Percentiles rank a stretch among this genome's conserved stretches.
Evolutionary conservation across 805 yeast genomes (phyloP).

Genomic region (Starmerella ratchasimensis): DNA sequence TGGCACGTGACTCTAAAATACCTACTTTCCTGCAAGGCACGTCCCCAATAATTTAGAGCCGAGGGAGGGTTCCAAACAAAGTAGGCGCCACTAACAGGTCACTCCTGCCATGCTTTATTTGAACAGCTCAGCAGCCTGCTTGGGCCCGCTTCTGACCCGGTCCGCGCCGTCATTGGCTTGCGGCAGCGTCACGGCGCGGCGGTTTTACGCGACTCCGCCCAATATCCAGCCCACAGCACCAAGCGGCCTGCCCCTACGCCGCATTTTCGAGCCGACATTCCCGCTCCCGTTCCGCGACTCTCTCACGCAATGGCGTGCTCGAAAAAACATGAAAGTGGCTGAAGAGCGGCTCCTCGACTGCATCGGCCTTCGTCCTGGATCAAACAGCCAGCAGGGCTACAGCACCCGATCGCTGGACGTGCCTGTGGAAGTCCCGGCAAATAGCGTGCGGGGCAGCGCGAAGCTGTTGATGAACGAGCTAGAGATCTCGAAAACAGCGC

Average conservation of each 20-base stretch:
- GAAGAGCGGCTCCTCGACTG: constrained; percentile 40
- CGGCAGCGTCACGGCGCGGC: constrained; percentile 1
- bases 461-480: constrained; percentile 53
- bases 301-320: constrained; percentile 33
- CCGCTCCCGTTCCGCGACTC: constrained; percentile 30
- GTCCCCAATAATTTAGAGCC: too few relatives aligned
- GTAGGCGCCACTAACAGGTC: too few relatives aligned
- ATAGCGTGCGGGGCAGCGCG: background rate
- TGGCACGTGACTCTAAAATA: too few relatives aligned
- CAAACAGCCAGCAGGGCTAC: constrained; percentile 14
- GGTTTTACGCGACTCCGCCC: constrained; percentile 1
- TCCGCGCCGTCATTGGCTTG: too few relatives aligned
- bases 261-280: constrained; percentile 22
- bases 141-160: too few relatives aligned
- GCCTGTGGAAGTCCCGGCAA: constrained; percentile 5
- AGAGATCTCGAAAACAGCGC: constrained; percentile 30
- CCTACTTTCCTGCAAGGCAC: too few relatives aligned
- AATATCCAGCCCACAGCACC: constrained; percentile 25
- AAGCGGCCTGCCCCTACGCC: constrained; percentile 25
- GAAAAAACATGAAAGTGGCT: constrained; percentile 27
- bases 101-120: too few relatives aligned
- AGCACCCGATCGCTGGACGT: constrained; percentile 30
- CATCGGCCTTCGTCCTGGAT: constrained; percentile 36
- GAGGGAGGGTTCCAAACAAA: too few relatives aligned
- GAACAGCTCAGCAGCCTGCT: too few relatives aligned